phyloP scores from a whole-genome alignment of 2,329 filamentous ascomycete species.

The Stachybotrys echinatus region DNA sequence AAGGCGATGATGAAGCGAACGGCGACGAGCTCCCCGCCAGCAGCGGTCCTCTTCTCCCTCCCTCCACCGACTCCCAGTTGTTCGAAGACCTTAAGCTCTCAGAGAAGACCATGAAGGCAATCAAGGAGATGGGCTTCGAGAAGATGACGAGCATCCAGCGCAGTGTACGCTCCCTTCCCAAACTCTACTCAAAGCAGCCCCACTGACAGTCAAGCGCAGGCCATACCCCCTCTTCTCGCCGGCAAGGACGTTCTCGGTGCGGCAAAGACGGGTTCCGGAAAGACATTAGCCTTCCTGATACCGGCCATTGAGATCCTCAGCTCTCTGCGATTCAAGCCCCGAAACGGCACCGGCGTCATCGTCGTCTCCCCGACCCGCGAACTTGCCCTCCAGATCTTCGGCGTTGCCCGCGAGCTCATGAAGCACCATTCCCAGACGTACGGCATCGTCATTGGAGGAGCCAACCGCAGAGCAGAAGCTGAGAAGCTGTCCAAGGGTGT shows the following conservation, averaged over 20 bases:
- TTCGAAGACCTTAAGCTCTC: constrained; percentile 83
- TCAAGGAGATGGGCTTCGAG: constrained; percentile 86
- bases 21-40: constrained; percentile 28
- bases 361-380: constrained; percentile 92
- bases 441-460: constrained; percentile 93
- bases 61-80: constrained; percentile 58
- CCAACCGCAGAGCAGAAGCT: constrained; percentile 83
- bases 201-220: constrained; percentile 22
- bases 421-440: constrained; percentile 89
- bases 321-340: constrained; percentile 86
- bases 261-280: constrained; percentile 93
- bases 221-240: constrained; percentile 82
- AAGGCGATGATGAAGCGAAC: constrained; percentile 20
- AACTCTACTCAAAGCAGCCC: background rate
- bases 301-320: constrained; percentile 91
- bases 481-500: constrained; percentile 94
- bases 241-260: constrained; percentile 91
- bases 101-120: constrained; percentile 82
- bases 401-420: constrained; percentile 90
- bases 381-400: constrained; percentile 91
- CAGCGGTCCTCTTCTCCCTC: constrained; percentile 43
- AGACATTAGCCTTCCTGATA: constrained; percentile 91
- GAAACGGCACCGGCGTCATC: constrained; percentile 89
- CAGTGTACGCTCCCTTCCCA: constrained; percentile 30
- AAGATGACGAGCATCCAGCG: constrained; percentile 95